Base-by-base conservation (phyloP, 2,329 filamentous ascomycete species). In the Zymoseptoria crescenta region DNA sequence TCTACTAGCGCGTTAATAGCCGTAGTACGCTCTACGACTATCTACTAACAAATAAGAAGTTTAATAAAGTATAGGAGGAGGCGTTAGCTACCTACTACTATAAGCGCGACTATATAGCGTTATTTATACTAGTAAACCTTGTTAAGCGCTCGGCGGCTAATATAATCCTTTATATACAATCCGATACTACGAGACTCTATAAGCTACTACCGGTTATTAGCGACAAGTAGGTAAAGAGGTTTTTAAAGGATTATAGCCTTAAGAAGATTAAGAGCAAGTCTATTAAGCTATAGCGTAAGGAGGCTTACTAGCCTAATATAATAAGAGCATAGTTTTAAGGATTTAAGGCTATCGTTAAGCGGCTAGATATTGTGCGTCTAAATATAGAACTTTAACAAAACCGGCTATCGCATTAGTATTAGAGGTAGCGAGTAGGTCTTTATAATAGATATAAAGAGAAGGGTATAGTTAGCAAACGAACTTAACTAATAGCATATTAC, bases 391-490 rank as follows among this genome's bases (percentile, higher is more conserved):
- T 52, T 52, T 16, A 16, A 52, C 24, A 16, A 52, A 24, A 52
- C 50, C 28, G 28, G 50, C 50, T 52, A 16, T n/a, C 9, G 24
- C 16, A 52, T 52, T 52, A 52, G 50, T n/a, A 52, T 52, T 24
- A 24, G 50, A 24, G 24, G 50, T 16, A 27, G 24, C 28, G 28
- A 52, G 21, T 52, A 52, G 50, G 50, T 52, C 27, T 20, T 52
- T 24, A 52, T 30, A 52, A 52, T 52, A 52, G 50, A 52, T 52
- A 52, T 8, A 24, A 52, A 52, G 50, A 52, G 50, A 52, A 52
- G 50, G 50, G 50, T 16, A 21, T 52, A 52, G 50, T 52, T 28
- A 24, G 19, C 50, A 16, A 52, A 28, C 28, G 28, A 52, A 6
- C 50, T 52, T 52, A 52, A 52, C 28, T 8, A 8, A 20, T 52